Conservation (phyloP, 768 basidiomycete species). For the Lactarius indigo region DNA sequence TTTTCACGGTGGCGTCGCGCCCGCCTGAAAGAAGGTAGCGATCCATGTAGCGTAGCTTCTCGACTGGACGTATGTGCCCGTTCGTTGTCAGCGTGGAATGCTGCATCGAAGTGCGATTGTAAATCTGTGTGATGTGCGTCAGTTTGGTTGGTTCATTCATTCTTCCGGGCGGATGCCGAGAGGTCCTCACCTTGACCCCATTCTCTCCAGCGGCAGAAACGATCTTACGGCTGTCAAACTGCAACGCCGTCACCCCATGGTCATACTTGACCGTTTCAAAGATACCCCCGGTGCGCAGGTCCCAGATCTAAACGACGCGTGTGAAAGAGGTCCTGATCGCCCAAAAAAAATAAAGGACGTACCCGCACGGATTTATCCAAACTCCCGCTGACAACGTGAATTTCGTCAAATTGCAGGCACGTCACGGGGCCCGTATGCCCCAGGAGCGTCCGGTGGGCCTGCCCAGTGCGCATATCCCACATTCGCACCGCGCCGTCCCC, state of each 20-base stretch:
- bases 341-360: conserved; percentile 30
- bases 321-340: conserved; percentile 1
- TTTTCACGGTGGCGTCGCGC: conserved; percentile 80
- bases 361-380: conserved; percentile 91
- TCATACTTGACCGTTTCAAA: conserved; percentile 91
- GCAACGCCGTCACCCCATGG: conserved; percentile 83
- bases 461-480: conserved; percentile 99
- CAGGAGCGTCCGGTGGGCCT: conserved; percentile 86
- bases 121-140: conserved; percentile 53
- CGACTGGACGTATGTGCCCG: conserved; percentile 89
- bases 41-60: conserved; percentile 92
- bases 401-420: conserved; percentile 94
- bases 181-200: conserved; percentile 68
- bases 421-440: conserved; percentile 95
- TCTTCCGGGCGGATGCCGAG: not conserved
- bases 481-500: conserved; percentile 96
- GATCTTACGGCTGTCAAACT: conserved; percentile 94
- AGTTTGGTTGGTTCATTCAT: not conserved
- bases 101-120: conserved; percentile 92
- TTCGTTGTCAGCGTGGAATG: conserved; percentile 82
- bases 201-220: conserved; percentile 92
- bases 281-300: conserved; percentile 83
- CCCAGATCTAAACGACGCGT: conserved; percentile 72
- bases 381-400: conserved; percentile 88
- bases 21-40: conserved; percentile 90